phyloP scores from a whole-genome alignment of 192 early-diverging fungal genomes.

The Mortierella claussenii region DNA sequence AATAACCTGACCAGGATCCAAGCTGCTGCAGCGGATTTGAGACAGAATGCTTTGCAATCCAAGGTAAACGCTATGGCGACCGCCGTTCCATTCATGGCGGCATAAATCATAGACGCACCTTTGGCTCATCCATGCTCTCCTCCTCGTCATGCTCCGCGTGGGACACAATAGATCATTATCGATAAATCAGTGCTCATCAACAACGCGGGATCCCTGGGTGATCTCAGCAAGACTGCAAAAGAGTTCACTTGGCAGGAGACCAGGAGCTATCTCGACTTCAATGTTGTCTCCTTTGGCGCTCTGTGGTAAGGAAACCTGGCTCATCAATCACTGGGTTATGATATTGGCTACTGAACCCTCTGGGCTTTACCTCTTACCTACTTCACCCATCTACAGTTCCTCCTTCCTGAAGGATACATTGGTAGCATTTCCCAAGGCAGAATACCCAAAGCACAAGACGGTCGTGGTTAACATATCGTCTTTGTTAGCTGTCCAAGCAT shows the following conservation, averaged over 20 bases:
- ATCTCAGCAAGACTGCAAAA: constrained; percentile 67
- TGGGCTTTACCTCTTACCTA: too few relatives aligned
- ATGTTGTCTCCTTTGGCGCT: constrained; percentile 67
- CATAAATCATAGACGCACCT: too few relatives aligned
- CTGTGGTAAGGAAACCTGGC: constrained; percentile 61
- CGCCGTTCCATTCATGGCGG: too few relatives aligned
- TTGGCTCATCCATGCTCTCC: too few relatives aligned
- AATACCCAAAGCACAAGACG: constrained; percentile 34
- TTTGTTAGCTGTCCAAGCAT: constrained; percentile 76
- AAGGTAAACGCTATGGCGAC: too few relatives aligned
- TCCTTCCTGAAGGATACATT: constrained; percentile 53
- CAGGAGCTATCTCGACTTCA: constrained; percentile 61
- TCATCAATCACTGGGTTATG: too few relatives aligned
- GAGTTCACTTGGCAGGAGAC: constrained; percentile 62
- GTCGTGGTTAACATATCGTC: constrained; percentile 85
- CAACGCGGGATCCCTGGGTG: constrained; percentile 80
- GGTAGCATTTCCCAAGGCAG: constrained; percentile 45
- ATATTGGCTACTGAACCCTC: too few relatives aligned
- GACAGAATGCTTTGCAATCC: constrained; percentile 19
- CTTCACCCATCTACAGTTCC: too few relatives aligned
- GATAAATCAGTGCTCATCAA: constrained; percentile 70
- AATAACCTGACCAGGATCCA: constrained; percentile 29
- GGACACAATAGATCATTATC: constrained; percentile 12
- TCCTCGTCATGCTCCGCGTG: too few relatives aligned
- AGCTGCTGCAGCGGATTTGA: constrained; percentile 8